phyloP scores from a whole-genome alignment of 108 stramenopile species.

The Ochromonas danica region DNA sequence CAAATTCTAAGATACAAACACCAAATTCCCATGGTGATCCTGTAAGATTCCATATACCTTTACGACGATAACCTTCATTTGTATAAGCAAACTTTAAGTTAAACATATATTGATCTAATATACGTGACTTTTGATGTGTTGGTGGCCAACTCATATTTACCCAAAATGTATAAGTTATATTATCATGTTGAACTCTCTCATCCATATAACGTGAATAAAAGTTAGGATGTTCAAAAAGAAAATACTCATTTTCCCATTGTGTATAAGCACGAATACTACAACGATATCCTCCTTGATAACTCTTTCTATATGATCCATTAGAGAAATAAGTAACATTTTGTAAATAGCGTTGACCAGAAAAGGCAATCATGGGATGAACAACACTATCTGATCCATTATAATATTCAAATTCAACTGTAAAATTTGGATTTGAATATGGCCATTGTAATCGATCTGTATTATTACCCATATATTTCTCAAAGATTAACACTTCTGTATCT shows the following conservation, averaged over 20 bases:
- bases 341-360: constrained; percentile 36
- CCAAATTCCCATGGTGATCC: constrained; percentile 67
- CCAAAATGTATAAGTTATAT: constrained; percentile 63
- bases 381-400: constrained; percentile 57
- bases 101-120: constrained; percentile 5
- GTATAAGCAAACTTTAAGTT: constrained; percentile 64
- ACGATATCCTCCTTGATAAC: constrained; percentile 70
- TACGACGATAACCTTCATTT: constrained; percentile 64
- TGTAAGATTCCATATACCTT: constrained; percentile 67
- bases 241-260: constrained; percentile 67
- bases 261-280: constrained; percentile 73
- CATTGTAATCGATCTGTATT: constrained; percentile 38
- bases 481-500: constrained; percentile 50
- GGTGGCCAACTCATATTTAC: constrained; percentile 66
- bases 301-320: background rate
- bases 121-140: constrained; percentile 58
- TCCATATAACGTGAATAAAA: constrained; percentile 72
- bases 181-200: constrained; percentile 62
- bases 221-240: constrained; percentile 69
- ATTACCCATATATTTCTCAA: constrained; percentile 59
- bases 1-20: constrained; percentile 68
- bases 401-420: constrained; percentile 48
- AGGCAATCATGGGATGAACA: constrained; percentile 21
- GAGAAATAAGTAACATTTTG: background rate
- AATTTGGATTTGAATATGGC: constrained; percentile 67